These are phyloP conservation scores for Haplosporangium gracile DNA, from an alignment of 192 early-diverging fungal genomes.

Conservation along the genomic window DNA sequence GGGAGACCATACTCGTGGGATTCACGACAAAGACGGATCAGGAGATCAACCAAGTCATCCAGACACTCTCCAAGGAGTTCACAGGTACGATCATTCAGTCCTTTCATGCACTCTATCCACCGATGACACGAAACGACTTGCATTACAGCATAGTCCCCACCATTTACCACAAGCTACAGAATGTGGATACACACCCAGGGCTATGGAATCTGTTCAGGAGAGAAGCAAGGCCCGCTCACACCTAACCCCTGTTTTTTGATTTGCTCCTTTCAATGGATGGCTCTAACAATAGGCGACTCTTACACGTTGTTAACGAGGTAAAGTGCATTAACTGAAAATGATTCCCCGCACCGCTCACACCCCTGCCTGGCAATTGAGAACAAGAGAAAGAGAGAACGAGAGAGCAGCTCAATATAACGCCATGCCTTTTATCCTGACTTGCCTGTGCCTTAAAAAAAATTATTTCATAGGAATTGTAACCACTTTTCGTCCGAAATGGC, in stretches of 20 bases:
- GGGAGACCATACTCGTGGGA: slow-evolving; percentile 47
- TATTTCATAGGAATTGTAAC: slow-evolving; percentile 38
- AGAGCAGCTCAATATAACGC: slow-evolving; percentile 6
- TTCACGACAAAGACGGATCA: slow-evolving; percentile 48
- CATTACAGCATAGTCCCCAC: neutral
- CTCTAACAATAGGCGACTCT: slow-evolving; percentile 50
- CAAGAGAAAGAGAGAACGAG: neutral
- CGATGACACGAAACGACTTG: neutral
- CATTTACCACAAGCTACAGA: too few relatives aligned
- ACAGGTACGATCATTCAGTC: slow-evolving; percentile 16
- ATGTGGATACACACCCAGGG: neutral
- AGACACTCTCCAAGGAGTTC: slow-evolving; percentile 53
- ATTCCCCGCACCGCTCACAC: neutral
- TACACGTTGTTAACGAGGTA: slow-evolving; percentile 49
- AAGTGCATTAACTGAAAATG: neutral
- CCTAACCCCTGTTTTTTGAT: neutral
- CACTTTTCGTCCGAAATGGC: slow-evolving; percentile 57
- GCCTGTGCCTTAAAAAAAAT: neutral
- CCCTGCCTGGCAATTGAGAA: neutral
- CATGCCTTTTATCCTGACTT: neutral
- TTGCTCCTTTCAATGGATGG: neutral
- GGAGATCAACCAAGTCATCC: slow-evolving; percentile 51
- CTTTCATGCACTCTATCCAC: neutral
- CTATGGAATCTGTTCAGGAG: neutral
- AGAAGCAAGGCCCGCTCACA: neutral